Conservation (phyloP, 345 rosid genomes). For the thale cress (Arabidopsis thaliana) region TAIR10.1 NC_003074.8:1420501-1421000, state of each 20-base stretch:
- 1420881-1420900: background rate
- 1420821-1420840: slow-evolving; percentile 35
- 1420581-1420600: slow-evolving; percentile 92
- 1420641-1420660: slow-evolving; percentile 83
- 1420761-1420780: slow-evolving; percentile 91
- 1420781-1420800: slow-evolving; percentile 90
- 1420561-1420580: slow-evolving; percentile 58
- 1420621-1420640: slow-evolving; percentile 96
- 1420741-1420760: slow-evolving; percentile 86
- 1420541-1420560: slow-evolving; percentile 10
- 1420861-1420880: slow-evolving; percentile 28
- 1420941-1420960: slow-evolving; percentile 93
- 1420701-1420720: slow-evolving; percentile 94
- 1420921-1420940: slow-evolving; percentile 99
- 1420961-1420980: slow-evolving; percentile 99
- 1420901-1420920: slow-evolving; percentile 95
- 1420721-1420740: slow-evolving; percentile 93
- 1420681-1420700: slow-evolving; percentile 90
- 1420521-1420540: slow-evolving; percentile 13
- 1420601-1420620: slow-evolving; percentile 96
- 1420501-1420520: slow-evolving; percentile 33
- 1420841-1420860: background rate
- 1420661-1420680: slow-evolving; percentile 88
- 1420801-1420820: slow-evolving; percentile 96
- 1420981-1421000: slow-evolving; percentile 99